These are phyloP conservation scores for Spathaspora gorwiae DNA, from an alignment of 805 yeast genomes.

Conservation along the genomic window DNA sequence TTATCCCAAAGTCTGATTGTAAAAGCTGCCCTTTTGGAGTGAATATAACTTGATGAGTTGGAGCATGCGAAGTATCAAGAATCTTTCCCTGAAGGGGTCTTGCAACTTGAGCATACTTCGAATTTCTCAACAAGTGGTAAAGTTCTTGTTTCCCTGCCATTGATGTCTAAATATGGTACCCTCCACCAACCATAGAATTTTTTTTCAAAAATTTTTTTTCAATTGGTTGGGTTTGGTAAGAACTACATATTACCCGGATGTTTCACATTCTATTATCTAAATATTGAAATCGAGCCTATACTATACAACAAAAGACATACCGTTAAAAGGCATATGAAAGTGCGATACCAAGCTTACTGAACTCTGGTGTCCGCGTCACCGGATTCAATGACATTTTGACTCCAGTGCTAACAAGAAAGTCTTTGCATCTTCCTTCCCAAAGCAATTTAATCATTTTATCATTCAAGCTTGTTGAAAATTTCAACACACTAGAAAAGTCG, in stretches of 20 bases:
- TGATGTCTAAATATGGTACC: constrained; percentile 3
- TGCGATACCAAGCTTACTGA: constrained; percentile 53
- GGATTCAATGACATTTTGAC: constrained; percentile 43
- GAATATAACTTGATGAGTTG: constrained; percentile 71
- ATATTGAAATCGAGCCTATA: neutral
- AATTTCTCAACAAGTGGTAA: constrained; percentile 32
- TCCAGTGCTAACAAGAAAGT: constrained; percentile 76
- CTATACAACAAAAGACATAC: neutral
- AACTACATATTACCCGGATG: neutral
- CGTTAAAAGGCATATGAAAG: constrained; percentile 47
- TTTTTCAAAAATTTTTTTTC: neutral
- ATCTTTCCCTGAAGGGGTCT: constrained; percentile 31
- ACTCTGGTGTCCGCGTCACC: constrained; percentile 39
- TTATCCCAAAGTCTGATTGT: constrained; percentile 75
- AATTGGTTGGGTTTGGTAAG: neutral
- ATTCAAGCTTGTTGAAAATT: constrained; percentile 64
- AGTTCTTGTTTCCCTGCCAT: constrained; percentile 26
- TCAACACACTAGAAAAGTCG: constrained; percentile 66
- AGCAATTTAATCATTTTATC: constrained; percentile 57
- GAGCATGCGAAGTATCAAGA: constrained; percentile 32
- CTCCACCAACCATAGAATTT: too few species aligned
- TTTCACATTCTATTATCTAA: neutral
- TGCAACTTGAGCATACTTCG: constrained; percentile 43
- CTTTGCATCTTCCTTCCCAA: constrained; percentile 88
- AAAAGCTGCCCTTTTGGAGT: constrained; percentile 61